Percentiles rank a stretch among this genome's conserved stretches.
Conservation (phyloP, 23 red algal species). For the Cyanidiococcus yangmingshanensis region DNA sequence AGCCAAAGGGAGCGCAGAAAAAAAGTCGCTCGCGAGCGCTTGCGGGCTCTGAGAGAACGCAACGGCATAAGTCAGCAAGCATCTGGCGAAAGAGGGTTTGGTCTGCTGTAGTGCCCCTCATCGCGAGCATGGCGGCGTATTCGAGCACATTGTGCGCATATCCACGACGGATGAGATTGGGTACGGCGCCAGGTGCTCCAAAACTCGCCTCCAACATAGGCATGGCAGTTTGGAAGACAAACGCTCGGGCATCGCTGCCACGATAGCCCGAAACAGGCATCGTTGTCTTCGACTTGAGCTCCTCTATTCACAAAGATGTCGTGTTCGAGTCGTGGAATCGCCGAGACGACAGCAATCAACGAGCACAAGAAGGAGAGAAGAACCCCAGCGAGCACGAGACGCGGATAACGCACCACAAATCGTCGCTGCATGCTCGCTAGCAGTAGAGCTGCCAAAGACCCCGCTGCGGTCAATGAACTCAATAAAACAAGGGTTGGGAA, state of each 20-base stretch:
- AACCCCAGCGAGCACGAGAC: too few species aligned
- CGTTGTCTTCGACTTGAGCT: too few species aligned
- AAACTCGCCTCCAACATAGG: not conserved
- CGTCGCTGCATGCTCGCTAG: too few species aligned
- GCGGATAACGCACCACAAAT: too few species aligned
- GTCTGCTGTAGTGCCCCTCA: not conserved
- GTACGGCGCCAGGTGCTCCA: not conserved
- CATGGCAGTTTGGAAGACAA: constrained; percentile 8
- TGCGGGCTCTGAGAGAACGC: not conserved
- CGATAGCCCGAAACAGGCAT: not conserved
- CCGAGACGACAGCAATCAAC: too few species aligned
- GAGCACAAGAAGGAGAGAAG: too few species aligned
- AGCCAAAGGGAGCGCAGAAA: not conserved
- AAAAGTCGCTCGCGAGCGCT: constrained; percentile 3
- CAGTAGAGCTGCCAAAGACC: too few species aligned
- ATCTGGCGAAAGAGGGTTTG: not conserved
- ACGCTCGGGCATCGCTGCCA: not conserved
- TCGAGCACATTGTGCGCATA: constrained; percentile 6
- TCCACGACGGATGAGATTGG: not conserved
- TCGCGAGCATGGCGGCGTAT: not conserved
- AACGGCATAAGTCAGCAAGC: not conserved
- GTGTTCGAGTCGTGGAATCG: too few species aligned
- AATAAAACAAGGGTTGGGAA: too few species aligned
- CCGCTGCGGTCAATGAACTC: too few species aligned
- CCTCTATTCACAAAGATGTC: too few species aligned